Percentiles rank a stretch among this genome's conserved stretches.
phyloP scores from a whole-genome alignment of 371 early-diverging fungal genomes.

The Funneliformis caledonium region DNA sequence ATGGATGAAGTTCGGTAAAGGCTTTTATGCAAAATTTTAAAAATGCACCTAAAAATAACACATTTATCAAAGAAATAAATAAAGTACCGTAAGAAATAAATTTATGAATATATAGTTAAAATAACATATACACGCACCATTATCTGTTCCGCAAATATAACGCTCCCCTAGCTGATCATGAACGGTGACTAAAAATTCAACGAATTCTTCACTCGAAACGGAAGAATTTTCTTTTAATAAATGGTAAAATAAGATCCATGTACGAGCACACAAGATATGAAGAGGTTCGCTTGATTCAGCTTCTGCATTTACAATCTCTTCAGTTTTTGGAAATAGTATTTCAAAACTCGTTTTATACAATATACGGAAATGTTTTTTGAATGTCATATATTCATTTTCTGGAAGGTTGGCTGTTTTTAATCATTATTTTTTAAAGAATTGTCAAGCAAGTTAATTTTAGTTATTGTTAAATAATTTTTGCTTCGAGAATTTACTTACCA shows the following conservation, averaged over 20 bases:
- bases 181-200: constrained; percentile 7
- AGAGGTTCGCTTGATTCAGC: constrained; percentile 8
- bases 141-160: constrained; percentile 24
- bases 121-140: constrained; percentile 5
- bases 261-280: constrained; percentile 27
- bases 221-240: background rate
- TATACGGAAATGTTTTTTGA: constrained; percentile 9
- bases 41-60: constrained; percentile 6
- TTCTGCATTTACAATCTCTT: background rate
- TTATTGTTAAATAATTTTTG: too few species aligned
- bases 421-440: too few species aligned
- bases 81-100: too few species aligned
- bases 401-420: background rate
- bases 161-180: constrained; percentile 35
- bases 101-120: background rate
- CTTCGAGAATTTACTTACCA: background rate
- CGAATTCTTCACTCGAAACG: background rate
- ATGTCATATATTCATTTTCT: background rate
- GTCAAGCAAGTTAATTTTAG: too few species aligned
- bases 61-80: background rate
- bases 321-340: constrained; percentile 20
- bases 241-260: constrained; percentile 22
- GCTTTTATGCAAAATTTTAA: constrained; percentile 19
- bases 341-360: constrained; percentile 14
- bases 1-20: constrained; percentile 8